Conservation (phyloP, 352 stramenopile genomes). For the Globisporangium splendens region DNA sequence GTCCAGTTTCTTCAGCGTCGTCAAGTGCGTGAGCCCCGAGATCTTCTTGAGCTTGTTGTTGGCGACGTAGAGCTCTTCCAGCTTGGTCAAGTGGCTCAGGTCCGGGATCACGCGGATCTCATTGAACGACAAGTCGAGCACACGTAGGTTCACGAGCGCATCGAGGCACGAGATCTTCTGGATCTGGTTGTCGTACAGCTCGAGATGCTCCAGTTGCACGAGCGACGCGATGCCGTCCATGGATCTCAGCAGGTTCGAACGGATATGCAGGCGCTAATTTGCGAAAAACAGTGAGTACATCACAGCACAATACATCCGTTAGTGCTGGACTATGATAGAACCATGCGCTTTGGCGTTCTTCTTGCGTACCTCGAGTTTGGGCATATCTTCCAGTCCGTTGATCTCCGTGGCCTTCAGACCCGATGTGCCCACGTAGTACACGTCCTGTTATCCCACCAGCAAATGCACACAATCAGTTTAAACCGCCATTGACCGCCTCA, state of each 20-base stretch:
- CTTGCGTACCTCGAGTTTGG: conserved; percentile 33
- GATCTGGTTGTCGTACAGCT: conserved; percentile 99
- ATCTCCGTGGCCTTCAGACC: conserved; percentile 75
- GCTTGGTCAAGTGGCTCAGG: conserved; percentile 67
- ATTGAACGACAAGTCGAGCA: conserved; percentile 97
- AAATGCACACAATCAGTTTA: not conserved
- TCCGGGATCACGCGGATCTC: conserved; percentile 91
- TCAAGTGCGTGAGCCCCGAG: conserved; percentile 83
- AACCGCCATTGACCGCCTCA: too few species aligned
- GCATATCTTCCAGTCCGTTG: conserved; percentile 50
- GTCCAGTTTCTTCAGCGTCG: conserved; percentile 92
- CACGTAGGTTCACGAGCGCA: conserved; percentile 56
- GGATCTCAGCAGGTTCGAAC: conserved; percentile 76
- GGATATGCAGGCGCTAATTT: conserved; percentile 55
- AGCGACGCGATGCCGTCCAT: conserved; percentile 72
- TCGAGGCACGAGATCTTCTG: conserved; percentile 73
- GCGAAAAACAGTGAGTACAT: too few species aligned
- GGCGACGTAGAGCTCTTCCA: conserved; percentile 93
- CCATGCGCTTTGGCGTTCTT: too few species aligned
- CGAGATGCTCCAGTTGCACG: conserved; percentile 85
- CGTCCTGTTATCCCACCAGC: conserved; percentile 26
- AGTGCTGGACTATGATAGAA: too few species aligned
- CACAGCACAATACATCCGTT: too few species aligned
- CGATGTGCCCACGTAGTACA: conserved; percentile 81
- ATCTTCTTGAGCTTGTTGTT: conserved; percentile 99